Evolutionary conservation across 306 rosid genomes (phyloP).

Genomic region (Gleditsia sinensis): DNA sequence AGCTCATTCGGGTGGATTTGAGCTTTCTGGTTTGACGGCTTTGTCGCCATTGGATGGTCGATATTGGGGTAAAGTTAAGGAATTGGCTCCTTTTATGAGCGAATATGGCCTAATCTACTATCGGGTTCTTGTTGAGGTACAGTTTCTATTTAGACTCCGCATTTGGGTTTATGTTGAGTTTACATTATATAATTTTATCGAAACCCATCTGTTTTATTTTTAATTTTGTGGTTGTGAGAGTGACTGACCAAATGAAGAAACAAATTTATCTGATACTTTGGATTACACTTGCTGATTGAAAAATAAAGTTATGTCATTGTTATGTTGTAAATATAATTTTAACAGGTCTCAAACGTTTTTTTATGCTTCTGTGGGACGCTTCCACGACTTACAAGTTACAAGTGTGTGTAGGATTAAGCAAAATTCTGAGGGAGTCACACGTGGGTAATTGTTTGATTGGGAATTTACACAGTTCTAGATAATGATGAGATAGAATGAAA

Average conservation of each 20-base stretch:
- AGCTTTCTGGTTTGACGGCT: constrained; percentile 61
- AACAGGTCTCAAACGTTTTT: not conserved
- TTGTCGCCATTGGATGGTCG: constrained; percentile 82
- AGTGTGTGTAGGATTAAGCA: not conserved
- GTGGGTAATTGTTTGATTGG: not conserved
- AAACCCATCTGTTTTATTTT: not conserved
- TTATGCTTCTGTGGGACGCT: not conserved
- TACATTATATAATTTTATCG: not conserved
- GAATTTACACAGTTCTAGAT: not conserved
- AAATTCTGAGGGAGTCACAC: not conserved
- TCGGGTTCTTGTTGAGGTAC: constrained; percentile 71
- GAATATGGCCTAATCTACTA: constrained; percentile 66
- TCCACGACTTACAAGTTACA: not conserved
- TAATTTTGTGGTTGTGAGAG: not conserved
- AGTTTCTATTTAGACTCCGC: not conserved
- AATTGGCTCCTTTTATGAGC: constrained; percentile 59
- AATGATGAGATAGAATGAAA: not conserved
- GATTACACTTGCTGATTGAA: not conserved
- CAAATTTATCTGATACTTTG: not conserved
- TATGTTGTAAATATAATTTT: not conserved
- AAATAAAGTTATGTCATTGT: not conserved
- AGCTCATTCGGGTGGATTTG: constrained; percentile 36
- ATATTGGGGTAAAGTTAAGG: constrained; percentile 64
- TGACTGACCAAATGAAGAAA: not conserved
- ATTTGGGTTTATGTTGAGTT: not conserved